Conservation (phyloP, 768 basidiomycete species). For the Kwoniella heveanensis region DNA sequence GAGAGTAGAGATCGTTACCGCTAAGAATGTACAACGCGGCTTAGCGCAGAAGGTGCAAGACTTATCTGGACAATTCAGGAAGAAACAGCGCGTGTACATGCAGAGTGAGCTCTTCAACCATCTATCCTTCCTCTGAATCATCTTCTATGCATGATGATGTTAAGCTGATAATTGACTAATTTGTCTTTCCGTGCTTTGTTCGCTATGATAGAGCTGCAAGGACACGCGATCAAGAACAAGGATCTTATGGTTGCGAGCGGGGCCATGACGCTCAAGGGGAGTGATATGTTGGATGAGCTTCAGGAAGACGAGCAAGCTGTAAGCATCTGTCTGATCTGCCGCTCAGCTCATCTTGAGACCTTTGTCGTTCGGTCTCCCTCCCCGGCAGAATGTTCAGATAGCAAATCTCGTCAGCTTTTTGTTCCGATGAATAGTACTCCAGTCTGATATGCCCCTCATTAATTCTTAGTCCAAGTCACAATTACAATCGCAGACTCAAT, state of each 20-base stretch:
- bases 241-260: slow-evolving; percentile 87
- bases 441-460: no score
- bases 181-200: slow-evolving; percentile 3
- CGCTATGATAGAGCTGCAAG: slow-evolving; percentile 94
- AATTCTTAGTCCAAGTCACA: slow-evolving; percentile 24
- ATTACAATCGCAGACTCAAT: slow-evolving; percentile 52
- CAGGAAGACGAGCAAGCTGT: slow-evolving; percentile 91
- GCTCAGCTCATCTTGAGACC: no score
- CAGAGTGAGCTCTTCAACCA: slow-evolving; percentile 68
- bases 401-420: no score
- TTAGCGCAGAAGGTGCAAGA: slow-evolving; percentile 96
- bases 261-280: slow-evolving; percentile 75
- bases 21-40: slow-evolving; percentile 91
- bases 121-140: not conserved
- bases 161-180: not conserved
- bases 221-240: slow-evolving; percentile 96
- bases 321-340: slow-evolving; percentile 54
- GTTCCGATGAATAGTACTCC: no score
- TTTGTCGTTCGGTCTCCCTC: no score
- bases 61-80: slow-evolving; percentile 84
- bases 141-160: no score
- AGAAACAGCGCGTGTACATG: slow-evolving; percentile 98
- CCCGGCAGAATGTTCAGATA: no score
- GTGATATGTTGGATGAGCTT: slow-evolving; percentile 77
- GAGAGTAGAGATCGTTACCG: slow-evolving; percentile 63